Evolutionary conservation across 73 alveolate genomes (phyloP).

Genomic region (Paramecium caudatum): DNA sequence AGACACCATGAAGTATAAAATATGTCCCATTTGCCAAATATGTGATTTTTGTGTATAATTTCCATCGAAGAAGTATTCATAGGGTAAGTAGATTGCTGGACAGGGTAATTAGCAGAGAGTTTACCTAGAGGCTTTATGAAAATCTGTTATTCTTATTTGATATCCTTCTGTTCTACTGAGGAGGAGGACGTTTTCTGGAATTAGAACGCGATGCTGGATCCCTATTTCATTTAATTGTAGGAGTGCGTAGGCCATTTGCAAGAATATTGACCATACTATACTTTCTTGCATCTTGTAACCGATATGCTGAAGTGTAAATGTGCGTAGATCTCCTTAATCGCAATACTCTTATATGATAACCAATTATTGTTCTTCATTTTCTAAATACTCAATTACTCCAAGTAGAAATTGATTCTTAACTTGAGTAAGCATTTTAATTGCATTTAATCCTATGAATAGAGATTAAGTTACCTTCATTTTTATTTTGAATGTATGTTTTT

Average conservation of each 20-base stretch:
- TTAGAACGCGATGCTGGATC: not conserved
- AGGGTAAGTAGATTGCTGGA: conserved; percentile 51
- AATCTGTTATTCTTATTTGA: conserved; percentile 60
- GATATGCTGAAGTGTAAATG: conserved; percentile 56
- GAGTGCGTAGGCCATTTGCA: conserved; percentile 39
- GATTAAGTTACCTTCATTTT: conserved; percentile 53
- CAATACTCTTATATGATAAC: conserved; percentile 67
- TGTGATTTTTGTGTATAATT: conserved; percentile 51
- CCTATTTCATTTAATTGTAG: conserved; percentile 53
- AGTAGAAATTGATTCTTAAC: conserved; percentile 25
- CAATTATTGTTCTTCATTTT: conserved; percentile 55
- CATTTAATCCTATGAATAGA: conserved; percentile 48
- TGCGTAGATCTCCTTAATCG: conserved; percentile 60
- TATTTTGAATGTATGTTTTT: conserved; percentile 51
- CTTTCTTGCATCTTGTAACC: conserved; percentile 68
- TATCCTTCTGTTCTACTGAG: conserved; percentile 57
- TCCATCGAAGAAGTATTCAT: conserved; percentile 52
- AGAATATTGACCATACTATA: conserved; percentile 51
- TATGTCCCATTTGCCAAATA: conserved; percentile 59
- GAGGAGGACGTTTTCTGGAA: conserved; percentile 42
- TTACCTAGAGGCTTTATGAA: conserved; percentile 15
- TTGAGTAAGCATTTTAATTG: conserved; percentile 33
- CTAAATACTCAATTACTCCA: conserved; percentile 49
- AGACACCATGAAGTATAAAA: conserved; percentile 55
- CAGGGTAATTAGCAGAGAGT: conserved; percentile 58